phyloP scores from a whole-genome alignment of 2,329 filamentous ascomycete genomes.

The Aspergillus luchuensis region DNA sequence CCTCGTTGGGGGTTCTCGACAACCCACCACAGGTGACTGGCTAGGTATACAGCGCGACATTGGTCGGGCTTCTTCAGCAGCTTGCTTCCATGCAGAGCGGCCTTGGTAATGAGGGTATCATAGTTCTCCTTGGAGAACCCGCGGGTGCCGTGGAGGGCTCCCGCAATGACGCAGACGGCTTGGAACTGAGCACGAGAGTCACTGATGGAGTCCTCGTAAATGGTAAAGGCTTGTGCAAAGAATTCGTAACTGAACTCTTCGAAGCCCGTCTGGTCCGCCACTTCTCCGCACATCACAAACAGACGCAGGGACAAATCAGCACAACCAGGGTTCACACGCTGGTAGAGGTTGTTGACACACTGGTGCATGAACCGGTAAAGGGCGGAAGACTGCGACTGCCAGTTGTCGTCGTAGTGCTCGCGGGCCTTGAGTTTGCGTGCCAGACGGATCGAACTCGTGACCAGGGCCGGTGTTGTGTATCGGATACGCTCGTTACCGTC shows the following conservation, averaged over 20 bases:
- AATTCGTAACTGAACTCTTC: conserved; percentile 98
- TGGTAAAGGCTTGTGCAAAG: conserved; percentile 96
- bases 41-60: conserved; percentile 92
- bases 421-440: conserved; percentile 85
- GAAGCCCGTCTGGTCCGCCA: conserved; percentile 85
- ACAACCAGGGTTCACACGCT: conserved; percentile 76
- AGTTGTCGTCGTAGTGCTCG: conserved; percentile 82
- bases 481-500: conserved; percentile 95
- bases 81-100: conserved; percentile 93
- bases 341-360: conserved; percentile 81
- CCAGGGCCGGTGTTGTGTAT: conserved; percentile 89
- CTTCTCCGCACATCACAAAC: conserved; percentile 89
- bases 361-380: conserved; percentile 96
- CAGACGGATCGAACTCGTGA: conserved; percentile 87
- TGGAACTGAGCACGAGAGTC: conserved; percentile 98
- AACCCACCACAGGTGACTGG: conserved; percentile 97
- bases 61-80: conserved; percentile 97
- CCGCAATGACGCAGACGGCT: conserved; percentile 91
- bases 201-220: conserved; percentile 94
- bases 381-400: conserved; percentile 72
- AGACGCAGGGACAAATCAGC: conserved; percentile 86
- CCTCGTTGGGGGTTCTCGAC: conserved; percentile 75
- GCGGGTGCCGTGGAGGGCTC: conserved; percentile 81
- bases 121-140: conserved; percentile 97
- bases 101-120: conserved; percentile 97